phyloP scores from a whole-genome alignment of 352 stramenopile genomes.

The Phytopythium delawarense region DNA sequence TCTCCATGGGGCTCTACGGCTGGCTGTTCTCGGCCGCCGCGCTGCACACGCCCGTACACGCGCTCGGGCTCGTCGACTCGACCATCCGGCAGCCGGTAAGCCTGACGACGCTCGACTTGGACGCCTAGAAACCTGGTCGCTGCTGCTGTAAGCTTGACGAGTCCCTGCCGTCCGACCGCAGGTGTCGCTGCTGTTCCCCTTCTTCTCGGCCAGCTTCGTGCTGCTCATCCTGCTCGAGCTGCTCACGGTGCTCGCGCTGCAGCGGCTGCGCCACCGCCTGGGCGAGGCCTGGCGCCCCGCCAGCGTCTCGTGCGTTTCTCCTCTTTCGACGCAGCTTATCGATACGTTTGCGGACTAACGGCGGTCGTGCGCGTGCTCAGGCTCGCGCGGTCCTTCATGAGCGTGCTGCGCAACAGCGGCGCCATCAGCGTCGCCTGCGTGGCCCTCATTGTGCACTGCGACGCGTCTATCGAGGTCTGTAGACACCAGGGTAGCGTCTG shows the following conservation, averaged over 20 bases:
- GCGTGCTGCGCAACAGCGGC: slow-evolving; percentile 76
- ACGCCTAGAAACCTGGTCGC: no score
- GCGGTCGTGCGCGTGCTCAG: slow-evolving; percentile 15
- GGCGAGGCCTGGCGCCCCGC: slow-evolving; percentile 60
- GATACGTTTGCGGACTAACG: no score
- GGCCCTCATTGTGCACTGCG: slow-evolving; percentile 78
- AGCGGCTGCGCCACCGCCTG: slow-evolving; percentile 42
- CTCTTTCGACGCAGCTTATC: neutral
- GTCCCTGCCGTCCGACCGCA: slow-evolving; percentile 4
- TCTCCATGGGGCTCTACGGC: slow-evolving; percentile 82
- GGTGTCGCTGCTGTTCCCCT: slow-evolving; percentile 84
- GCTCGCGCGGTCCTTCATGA: slow-evolving; percentile 71
- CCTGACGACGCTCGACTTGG: neutral
- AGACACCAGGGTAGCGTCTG: neutral
- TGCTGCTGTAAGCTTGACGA: no score
- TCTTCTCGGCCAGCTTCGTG: slow-evolving; percentile 80
- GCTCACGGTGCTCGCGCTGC: slow-evolving; percentile 60
- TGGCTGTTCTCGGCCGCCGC: slow-evolving; percentile 78
- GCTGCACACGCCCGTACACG: slow-evolving; percentile 69
- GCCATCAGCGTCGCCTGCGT: slow-evolving; percentile 81
- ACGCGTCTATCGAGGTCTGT: slow-evolving; percentile 46
- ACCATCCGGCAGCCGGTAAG: slow-evolving; percentile 84
- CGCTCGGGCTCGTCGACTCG: slow-evolving; percentile 65
- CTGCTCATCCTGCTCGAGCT: slow-evolving; percentile 72
- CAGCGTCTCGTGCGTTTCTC: slow-evolving; percentile 60